A percentile compares a stretch with the other conserved stretches of the same genome.
Conservation (phyloP, 352 stramenopile species). For the Phytopythium delawarense region DNA sequence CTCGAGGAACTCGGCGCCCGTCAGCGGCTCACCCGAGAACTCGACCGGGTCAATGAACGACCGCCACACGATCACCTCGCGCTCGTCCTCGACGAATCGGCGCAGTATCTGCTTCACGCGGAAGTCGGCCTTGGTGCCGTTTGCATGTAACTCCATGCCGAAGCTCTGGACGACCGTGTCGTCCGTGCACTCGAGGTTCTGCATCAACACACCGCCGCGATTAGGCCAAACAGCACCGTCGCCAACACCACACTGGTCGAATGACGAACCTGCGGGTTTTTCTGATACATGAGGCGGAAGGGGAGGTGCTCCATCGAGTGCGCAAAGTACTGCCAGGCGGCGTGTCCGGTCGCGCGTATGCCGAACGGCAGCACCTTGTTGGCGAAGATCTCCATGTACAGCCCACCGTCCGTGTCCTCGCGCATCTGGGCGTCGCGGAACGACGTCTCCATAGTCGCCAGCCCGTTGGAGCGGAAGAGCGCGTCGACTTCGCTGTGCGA, state of each 20-base stretch:
- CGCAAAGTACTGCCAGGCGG: constrained; percentile 44
- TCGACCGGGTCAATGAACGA: constrained; percentile 50
- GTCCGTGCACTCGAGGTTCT: constrained; percentile 25
- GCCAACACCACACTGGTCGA: not conserved
- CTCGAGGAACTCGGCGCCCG: constrained; percentile 42
- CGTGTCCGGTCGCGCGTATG: constrained; percentile 22
- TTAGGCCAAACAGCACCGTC: not conserved
- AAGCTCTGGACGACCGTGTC: constrained; percentile 37
- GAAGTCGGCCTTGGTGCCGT: constrained; percentile 46
- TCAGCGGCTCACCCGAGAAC: constrained; percentile 39
- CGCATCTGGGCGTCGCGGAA: constrained; percentile 37
- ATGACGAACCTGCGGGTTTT: constrained; percentile 28
- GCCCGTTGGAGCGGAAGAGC: constrained; percentile 28
- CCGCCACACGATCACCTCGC: constrained; percentile 57
- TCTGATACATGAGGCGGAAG: constrained; percentile 33
- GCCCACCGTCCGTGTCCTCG: constrained; percentile 17
- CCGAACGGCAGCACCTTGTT: constrained; percentile 45
- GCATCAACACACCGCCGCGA: not conserved
- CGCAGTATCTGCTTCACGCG: constrained; percentile 49
- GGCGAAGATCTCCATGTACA: constrained; percentile 46
- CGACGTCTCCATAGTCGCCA: constrained; percentile 23
- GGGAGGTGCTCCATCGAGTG: constrained; percentile 35
- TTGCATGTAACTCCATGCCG: constrained; percentile 43
- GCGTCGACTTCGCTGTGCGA: constrained; percentile 33
- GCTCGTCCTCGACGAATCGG: constrained; percentile 35